Conservation (phyloP, 2,329 filamentous ascomycete species). For the Claviceps sp. region DNA sequence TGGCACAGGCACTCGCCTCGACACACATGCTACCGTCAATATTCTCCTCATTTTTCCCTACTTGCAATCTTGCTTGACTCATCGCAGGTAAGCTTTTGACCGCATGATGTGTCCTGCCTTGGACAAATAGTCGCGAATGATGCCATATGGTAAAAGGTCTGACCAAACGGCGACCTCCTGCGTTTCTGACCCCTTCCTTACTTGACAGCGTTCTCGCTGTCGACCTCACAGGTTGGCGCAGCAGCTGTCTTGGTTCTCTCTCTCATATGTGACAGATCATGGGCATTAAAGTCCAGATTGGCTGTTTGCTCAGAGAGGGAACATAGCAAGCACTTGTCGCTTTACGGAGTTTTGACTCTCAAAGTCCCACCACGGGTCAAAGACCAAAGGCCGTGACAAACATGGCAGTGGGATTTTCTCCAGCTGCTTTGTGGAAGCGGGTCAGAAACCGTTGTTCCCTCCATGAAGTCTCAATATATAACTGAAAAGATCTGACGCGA, state of each 20-base stretch:
- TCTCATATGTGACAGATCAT: neutral
- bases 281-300: neutral
- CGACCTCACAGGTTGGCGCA: neutral
- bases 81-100: neutral
- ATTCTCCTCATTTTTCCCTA: neutral
- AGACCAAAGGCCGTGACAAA: conserved; percentile 49
- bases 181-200: conserved; percentile 20
- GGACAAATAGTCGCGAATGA: conserved; percentile 26
- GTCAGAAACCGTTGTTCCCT: conserved; percentile 35
- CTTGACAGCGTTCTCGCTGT: neutral
- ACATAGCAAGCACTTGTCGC: conserved; percentile 20
- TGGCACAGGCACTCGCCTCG: neutral
- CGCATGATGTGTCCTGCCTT: neutral
- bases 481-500: conserved; percentile 67
- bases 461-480: conserved; percentile 37
- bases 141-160: conserved; percentile 54
- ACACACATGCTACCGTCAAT: neutral
- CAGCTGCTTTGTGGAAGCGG: conserved; percentile 7
- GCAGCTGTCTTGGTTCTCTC: neutral
- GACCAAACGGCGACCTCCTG: conserved; percentile 36
- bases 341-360: conserved; percentile 39
- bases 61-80: neutral
- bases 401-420: conserved; percentile 16
- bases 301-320: neutral
- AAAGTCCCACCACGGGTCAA: conserved; percentile 25